Percentiles rank a stretch among this genome's conserved stretches.
Evolutionary conservation across 306 rosid species (phyloP).

Genomic region (Albizia julibrissin): DNA sequence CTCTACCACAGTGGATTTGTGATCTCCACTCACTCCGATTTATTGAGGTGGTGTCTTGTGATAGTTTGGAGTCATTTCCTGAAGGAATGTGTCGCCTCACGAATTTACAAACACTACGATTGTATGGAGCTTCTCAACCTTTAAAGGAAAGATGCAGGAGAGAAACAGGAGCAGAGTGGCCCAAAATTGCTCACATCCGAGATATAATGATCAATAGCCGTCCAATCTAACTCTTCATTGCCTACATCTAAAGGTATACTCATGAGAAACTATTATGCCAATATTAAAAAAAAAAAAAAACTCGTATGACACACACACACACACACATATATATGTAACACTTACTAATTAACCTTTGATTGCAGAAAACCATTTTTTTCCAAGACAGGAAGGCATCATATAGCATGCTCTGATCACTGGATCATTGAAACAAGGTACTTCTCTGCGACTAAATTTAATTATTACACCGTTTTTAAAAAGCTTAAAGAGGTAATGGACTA

Average conservation of each 20-base stretch:
- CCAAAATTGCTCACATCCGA: background rate
- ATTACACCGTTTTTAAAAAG: background rate
- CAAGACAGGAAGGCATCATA: background rate
- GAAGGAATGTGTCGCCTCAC: background rate
- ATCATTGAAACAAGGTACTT: background rate
- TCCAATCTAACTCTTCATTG: background rate
- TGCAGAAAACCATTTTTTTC: background rate
- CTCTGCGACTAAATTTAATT: background rate
- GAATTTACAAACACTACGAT: background rate
- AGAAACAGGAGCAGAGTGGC: background rate
- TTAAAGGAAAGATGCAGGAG: background rate
- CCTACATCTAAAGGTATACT: background rate
- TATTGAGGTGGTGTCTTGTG: fast-evolving
- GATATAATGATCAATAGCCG: fast-evolving
- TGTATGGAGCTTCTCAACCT: background rate
- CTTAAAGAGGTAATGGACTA: background rate
- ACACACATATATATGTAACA: background rate
- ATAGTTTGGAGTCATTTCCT: background rate
- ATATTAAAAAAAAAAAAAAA: too few species aligned
- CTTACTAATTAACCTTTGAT: background rate
- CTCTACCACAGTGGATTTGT: background rate
- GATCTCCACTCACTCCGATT: background rate
- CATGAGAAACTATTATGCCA: background rate
- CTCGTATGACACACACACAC: background rate
- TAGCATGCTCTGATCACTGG: background rate